Percentiles rank a stretch among this genome's conserved stretches.
Conservation (phyloP, 441 rosid species). For the Mallotus japonicus region DNA sequence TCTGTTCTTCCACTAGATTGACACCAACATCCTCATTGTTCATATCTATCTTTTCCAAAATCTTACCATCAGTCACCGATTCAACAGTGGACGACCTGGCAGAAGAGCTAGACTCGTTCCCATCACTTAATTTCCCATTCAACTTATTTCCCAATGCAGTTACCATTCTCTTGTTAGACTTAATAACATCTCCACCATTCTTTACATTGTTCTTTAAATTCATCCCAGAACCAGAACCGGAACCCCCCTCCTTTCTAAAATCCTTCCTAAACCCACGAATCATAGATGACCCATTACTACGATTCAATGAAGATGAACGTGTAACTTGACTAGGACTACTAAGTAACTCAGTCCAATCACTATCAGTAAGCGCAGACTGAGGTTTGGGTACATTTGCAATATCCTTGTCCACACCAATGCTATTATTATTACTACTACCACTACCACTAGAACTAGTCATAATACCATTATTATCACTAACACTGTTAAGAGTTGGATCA, state of each 20-base stretch:
- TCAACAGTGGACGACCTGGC: conserved; percentile 48
- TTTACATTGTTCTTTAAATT: conserved; percentile 51
- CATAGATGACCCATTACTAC: conserved; percentile 43
- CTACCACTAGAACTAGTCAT: background rate
- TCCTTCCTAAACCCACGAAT: conserved; percentile 50
- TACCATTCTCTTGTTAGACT: conserved; percentile 33
- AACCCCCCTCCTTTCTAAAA: conserved; percentile 44
- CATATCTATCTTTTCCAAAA: conserved; percentile 27
- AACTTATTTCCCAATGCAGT: conserved; percentile 27
- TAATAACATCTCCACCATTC: conserved; percentile 27
- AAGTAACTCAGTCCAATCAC: conserved; percentile 88
- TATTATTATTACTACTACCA: conserved; percentile 19
- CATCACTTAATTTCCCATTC: conserved; percentile 55
- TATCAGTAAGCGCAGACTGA: conserved; percentile 57
- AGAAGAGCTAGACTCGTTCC: conserved; percentile 51
- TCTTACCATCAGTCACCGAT: conserved; percentile 39
- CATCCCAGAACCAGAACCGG: conserved; percentile 30
- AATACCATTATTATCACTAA: background rate
- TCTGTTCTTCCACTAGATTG: conserved; percentile 22
- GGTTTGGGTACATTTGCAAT: conserved; percentile 30
- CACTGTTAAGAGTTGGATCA: background rate
- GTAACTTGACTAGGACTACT: conserved; percentile 46
- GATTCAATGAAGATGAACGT: conserved; percentile 19
- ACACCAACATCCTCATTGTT: conserved; percentile 26
- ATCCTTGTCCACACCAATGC: conserved; percentile 36